A percentile compares a stretch with the other conserved stretches of the same genome.
Evolutionary conservation across 2,329 filamentous ascomycete genomes (phyloP).

Genomic region (Colletotrichum sp.): DNA sequence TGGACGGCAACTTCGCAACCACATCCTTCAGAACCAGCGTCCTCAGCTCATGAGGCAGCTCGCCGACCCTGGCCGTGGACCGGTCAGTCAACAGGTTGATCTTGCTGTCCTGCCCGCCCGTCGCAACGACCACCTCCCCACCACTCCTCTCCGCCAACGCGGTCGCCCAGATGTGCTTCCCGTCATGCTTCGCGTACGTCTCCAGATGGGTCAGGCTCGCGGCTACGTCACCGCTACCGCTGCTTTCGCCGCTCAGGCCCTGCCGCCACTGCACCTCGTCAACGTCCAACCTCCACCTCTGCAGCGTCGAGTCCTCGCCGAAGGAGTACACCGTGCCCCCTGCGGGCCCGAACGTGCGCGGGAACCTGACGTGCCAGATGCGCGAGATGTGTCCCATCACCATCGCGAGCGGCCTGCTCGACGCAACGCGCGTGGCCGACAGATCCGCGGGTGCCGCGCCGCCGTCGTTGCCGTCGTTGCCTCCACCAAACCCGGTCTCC

Average conservation of each 20-base stretch:
- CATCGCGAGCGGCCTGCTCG: conserved; percentile 62
- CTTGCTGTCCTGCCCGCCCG: conserved; percentile 85
- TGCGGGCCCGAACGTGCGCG: conserved; percentile 31
- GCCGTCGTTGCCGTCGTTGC: conserved; percentile 20
- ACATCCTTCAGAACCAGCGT: conserved; percentile 39
- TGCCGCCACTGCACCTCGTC: conserved; percentile 20
- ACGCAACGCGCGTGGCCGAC: conserved; percentile 28
- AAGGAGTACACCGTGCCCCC: conserved; percentile 71
- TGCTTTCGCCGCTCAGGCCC: background rate
- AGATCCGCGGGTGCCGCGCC: conserved; percentile 29
- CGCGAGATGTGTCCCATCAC: conserved; percentile 87
- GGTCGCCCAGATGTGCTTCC: conserved; percentile 91
- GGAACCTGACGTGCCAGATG: conserved; percentile 86
- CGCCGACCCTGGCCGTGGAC: background rate
- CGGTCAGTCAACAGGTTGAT: conserved; percentile 52
- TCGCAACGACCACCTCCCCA: conserved; percentile 57
- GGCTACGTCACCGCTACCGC: conserved; percentile 2
- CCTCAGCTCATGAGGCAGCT: conserved; percentile 15
- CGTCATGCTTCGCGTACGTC: conserved; percentile 71
- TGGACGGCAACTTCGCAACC: conserved; percentile 22
- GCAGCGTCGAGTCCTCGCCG: conserved; percentile 82
- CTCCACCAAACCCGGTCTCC: conserved; percentile 67
- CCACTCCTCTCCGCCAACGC: conserved; percentile 42
- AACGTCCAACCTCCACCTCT: conserved; percentile 71
- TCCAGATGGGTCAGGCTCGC: conserved; percentile 54